Conservation (phyloP, 371 early-diverging fungal species). For the Mucor ambiguus region DNA sequence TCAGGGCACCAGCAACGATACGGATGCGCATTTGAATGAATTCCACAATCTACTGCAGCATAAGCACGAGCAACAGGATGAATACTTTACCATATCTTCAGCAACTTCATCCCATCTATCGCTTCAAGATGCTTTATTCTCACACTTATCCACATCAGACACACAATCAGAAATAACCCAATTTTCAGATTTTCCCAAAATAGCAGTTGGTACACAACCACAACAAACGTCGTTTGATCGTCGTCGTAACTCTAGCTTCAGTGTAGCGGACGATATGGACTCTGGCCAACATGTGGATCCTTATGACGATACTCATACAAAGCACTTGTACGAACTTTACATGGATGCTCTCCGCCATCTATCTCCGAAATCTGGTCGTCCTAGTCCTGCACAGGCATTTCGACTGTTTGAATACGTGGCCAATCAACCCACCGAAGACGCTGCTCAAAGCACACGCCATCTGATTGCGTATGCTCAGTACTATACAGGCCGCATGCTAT, state of each 20-base stretch:
- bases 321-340: conserved; percentile 5
- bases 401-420: conserved; percentile 19
- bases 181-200: conserved; percentile 21
- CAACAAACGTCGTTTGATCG: neutral
- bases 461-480: conserved; percentile 28
- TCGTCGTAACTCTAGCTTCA: neutral
- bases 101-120: conserved; percentile 19
- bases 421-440: neutral
- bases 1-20: conserved; percentile 2
- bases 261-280: neutral
- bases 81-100: conserved; percentile 18
- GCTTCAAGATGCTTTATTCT: conserved; percentile 26
- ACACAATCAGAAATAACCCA: conserved; percentile 18
- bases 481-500: conserved; percentile 24
- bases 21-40: neutral
- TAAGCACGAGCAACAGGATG: conserved; percentile 7
- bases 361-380: neutral
- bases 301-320: neutral
- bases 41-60: neutral
- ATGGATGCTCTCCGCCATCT: conserved; percentile 7
- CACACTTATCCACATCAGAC: conserved; percentile 23
- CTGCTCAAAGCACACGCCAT: neutral
- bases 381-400: conserved; percentile 18
- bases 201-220: conserved; percentile 16
- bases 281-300: neutral